These are phyloP conservation scores for Fusarium xylarioides DNA, from an alignment of 2,329 filamentous ascomycete species.

Conservation along the genomic window DNA sequence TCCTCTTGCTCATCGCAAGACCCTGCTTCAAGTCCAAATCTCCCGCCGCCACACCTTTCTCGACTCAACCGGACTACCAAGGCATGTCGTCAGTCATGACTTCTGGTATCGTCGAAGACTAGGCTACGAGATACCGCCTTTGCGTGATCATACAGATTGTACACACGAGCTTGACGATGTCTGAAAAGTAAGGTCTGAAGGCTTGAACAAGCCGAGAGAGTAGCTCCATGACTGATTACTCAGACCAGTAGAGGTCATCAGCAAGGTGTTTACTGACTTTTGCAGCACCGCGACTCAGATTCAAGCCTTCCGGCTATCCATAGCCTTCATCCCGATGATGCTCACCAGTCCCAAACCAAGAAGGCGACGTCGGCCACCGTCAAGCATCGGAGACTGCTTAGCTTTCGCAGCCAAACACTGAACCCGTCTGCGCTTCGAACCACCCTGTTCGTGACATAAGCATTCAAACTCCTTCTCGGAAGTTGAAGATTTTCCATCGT, in stretches of 20 bases:
- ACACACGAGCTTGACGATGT: neutral
- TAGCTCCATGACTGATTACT: neutral
- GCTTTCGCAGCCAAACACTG: neutral
- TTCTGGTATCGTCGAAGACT: neutral
- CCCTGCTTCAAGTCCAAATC: neutral
- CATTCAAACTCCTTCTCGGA: neutral
- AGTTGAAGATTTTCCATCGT: neutral
- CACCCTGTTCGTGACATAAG: neutral
- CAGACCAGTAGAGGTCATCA: no score
- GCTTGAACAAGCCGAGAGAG: no score
- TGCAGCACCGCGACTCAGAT: neutral
- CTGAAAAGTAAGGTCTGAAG: neutral
- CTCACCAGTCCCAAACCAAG: neutral
- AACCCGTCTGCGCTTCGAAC: rapidly evolving
- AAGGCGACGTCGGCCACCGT: no score
- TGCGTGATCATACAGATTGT: no score
- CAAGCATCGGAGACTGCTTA: neutral
- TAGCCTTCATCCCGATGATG: neutral
- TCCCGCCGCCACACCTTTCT: neutral
- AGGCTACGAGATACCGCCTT: neutral
- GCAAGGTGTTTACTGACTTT: neutral
- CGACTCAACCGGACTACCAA: neutral
- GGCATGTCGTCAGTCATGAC: neutral
- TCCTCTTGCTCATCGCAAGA: neutral
- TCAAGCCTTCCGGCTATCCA: neutral